Conservation (phyloP, 495 filamentous ascomycete genomes). For the Penicillium atrosanguineum region DNA sequence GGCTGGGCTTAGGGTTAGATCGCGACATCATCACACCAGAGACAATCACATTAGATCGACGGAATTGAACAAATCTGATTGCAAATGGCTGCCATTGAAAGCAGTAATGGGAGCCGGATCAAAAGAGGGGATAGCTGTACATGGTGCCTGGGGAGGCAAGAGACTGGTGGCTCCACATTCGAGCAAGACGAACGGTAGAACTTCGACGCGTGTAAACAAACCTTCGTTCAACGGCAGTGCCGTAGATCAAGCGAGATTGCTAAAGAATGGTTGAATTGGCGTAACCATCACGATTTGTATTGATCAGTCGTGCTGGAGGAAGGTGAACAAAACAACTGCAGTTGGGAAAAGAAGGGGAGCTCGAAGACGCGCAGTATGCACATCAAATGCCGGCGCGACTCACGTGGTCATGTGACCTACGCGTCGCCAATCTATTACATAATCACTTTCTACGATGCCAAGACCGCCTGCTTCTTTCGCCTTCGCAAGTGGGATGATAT, state of each 20-base stretch:
- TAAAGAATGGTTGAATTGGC: conserved; percentile 2
- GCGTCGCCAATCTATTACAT: conserved; percentile 1
- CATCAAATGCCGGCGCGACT: conserved; percentile 10
- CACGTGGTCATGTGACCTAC: conserved; percentile 22
- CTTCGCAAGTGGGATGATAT: background rate
- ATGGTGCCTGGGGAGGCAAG: conserved; percentile 32
- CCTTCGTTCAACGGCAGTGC: conserved; percentile 20
- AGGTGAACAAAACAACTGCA: conserved; percentile 20
- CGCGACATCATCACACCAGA: conserved; percentile 21
- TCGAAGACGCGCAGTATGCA: conserved; percentile 4
- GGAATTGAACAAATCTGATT: conserved; percentile 8
- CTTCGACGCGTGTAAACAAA: conserved; percentile 18
- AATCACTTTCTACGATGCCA: conserved; percentile 5
- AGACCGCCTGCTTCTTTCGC: conserved; percentile 3
- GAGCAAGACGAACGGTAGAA: conserved; percentile 12
- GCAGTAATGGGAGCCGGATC: conserved; percentile 18
- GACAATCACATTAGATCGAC: background rate
- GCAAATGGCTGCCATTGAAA: conserved; percentile 6
- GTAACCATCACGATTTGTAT: background rate
- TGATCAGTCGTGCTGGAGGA: conserved; percentile 1
- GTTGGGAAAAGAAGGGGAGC: conserved; percentile 20
- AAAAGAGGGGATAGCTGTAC: conserved; percentile 33
- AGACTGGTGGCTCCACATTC: conserved; percentile 22
- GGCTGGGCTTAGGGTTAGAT: conserved; percentile 43
- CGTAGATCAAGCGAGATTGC: conserved; percentile 10